Evolutionary conservation across 345 rosid genomes (phyloP), one percentile per base, ranked within the genome.

Genomic region (Gossypium raimondii): DNA sequence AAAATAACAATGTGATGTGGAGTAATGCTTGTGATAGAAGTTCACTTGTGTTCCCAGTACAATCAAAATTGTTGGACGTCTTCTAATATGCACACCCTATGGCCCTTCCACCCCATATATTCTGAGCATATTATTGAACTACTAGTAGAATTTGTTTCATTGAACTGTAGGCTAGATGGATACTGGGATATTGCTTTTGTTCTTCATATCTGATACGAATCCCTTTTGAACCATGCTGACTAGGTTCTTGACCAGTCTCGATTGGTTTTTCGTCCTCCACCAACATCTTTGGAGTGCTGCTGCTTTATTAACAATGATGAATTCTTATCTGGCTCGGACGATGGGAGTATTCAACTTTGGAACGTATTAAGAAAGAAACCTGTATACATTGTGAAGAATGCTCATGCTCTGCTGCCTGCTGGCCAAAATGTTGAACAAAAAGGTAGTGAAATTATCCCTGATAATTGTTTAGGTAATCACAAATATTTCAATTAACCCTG

Each of bases 261-360:
- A 70, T 76, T 83, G 80, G 80, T 93, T 24, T 96, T 85, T 74
- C 93, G 97, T 76, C 89, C 99, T 78, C 88, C 95, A 70, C 82
- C 87, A 6, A 85, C 95, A 2, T 88, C 95, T 81, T 86, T 96
- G 76, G 99, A 96, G 82, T 90, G 98, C 80, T 88, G 98, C 75
- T 86, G 97, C 83, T 89, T 96, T 80, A 82, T 96, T 79, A 84
- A 86, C 81, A 90, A 92, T 43, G 87, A 85, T 69, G 95, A 96
- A 74, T 96, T 89, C 82, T 79, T 96, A 73, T 86, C 97, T 79
- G 98, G 99, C 79, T 93, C 97, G 2, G 99, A 96, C 85, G 89
- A 93, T 80, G 98, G 99, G 82, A 88, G 89, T 78, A 66, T 93
- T 82, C 91, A 87, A 73, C 92, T 93, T 16, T 93, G 99, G 98